Evolutionary conservation across 192 early-diverging fungal genomes (phyloP), one percentile per base, ranked within the genome.

Genomic region (Dimargaris cristalligena): DNA sequence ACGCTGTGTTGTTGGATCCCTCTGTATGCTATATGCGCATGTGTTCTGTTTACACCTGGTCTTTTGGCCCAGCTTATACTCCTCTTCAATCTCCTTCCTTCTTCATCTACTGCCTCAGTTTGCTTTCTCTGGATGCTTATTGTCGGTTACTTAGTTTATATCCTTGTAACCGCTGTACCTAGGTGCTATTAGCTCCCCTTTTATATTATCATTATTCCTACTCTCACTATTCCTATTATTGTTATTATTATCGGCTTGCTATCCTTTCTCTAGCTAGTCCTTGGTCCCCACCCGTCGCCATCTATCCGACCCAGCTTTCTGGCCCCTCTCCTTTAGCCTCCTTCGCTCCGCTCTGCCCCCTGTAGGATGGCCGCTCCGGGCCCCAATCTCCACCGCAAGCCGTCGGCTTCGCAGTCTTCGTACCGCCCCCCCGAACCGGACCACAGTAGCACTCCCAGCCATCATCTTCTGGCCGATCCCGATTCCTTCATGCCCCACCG

Each of bases 81-180:
- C n/a, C n/a, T n/a, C n/a, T n/a, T n/a, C n/a, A n/a, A n/a, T n/a
- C n/a, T n/a, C n/a, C n/a, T n/a, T n/a, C n/a, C n/a, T n/a, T n/a
- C n/a, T n/a, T n/a, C n/a, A n/a, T n/a, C n/a, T n/a, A n/a, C n/a
- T n/a, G n/a, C n/a, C n/a, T n/a, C n/a, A n/a, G n/a, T n/a, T n/a
- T n/a, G n/a, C n/a, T n/a, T n/a, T n/a, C n/a, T n/a, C n/a, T n/a
- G n/a, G n/a, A n/a, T n/a, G n/a, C n/a, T n/a, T n/a, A n/a, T n/a
- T n/a, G 63, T 65, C 58, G 35, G 56, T 55, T n/a, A 59, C 59
- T 18, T 58, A 60, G 35, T 44, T 60, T 46, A 46, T 46, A 46
- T 46, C 18, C 23, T 46, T 46, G 18, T 2, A 22, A 46, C 10
- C 45, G 2, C 2, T 16, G 23, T 22, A 4, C 23, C 23, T 10